These are phyloP conservation scores for Angomonas deanei DNA, from an alignment of 208 protist genomes.

Conservation along the genomic window DNA sequence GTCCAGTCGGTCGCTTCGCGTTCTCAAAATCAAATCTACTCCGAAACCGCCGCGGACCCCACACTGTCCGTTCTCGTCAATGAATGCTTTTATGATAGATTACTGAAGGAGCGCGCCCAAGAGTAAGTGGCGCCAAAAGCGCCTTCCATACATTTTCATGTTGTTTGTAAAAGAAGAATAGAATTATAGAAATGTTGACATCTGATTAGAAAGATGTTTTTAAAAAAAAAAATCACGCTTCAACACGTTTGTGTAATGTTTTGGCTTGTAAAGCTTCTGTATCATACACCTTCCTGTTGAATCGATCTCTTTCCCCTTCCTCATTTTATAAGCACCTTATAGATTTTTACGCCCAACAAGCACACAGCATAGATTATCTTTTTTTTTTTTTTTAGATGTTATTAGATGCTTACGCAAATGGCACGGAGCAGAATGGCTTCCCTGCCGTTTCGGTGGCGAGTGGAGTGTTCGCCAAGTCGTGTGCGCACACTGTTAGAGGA, in stretches of 20 bases:
- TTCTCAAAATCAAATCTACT: constrained; percentile 20
- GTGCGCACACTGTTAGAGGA: background rate
- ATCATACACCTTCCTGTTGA: too few species aligned
- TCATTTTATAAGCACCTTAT: background rate
- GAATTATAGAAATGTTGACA: background rate
- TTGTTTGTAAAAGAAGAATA: background rate
- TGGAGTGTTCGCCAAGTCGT: background rate
- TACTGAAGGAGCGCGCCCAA: constrained; percentile 34
- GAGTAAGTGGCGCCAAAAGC: background rate
- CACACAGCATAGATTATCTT: constrained; percentile 2
- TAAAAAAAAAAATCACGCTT: too few species aligned
- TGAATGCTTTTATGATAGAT: constrained; percentile 72
- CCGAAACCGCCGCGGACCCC: constrained; percentile 3
- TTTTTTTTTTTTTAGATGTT: constrained; percentile 5
- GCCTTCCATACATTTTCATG: background rate
- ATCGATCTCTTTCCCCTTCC: too few species aligned
- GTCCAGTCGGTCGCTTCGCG: background rate
- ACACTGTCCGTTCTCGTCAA: constrained; percentile 40
- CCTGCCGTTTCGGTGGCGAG: background rate
- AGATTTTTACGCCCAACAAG: constrained; percentile 9
- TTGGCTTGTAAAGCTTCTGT: too few species aligned
- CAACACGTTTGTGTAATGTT: too few species aligned
- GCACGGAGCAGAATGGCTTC: background rate
- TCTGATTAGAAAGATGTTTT: too few species aligned
- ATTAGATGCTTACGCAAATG: background rate